phyloP scores from a whole-genome alignment of 352 stramenopile species.

The Globisporangium irregulare region DNA sequence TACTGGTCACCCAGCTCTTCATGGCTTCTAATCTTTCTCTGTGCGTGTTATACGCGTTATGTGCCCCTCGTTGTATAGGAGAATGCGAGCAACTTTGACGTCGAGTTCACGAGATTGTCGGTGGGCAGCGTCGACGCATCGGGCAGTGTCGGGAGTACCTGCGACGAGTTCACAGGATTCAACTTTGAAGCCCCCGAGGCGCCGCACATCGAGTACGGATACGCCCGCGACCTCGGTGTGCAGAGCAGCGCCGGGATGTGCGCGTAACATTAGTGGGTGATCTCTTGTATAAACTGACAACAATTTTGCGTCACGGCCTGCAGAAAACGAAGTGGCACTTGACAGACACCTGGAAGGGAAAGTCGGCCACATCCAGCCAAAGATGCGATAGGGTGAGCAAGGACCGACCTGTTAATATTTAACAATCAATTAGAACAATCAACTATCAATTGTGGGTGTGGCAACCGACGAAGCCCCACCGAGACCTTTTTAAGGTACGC shows the following conservation, averaged over 20 bases:
- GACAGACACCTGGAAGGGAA: not conserved
- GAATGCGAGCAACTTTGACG: slow-evolving; percentile 82
- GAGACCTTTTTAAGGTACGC: no score
- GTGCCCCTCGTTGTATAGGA: slow-evolving; percentile 20
- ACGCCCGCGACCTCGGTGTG: slow-evolving; percentile 34
- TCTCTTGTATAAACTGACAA: not conserved
- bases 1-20: not conserved
- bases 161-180: slow-evolving; percentile 85
- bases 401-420: not conserved
- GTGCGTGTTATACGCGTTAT: not conserved
- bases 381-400: not conserved
- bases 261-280: not conserved
- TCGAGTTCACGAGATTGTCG: slow-evolving; percentile 77
- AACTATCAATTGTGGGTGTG: no score
- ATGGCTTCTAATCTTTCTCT: not conserved
- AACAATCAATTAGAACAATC: not conserved
- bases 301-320: not conserved
- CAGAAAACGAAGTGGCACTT: not conserved
- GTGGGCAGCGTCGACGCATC: slow-evolving; percentile 40
- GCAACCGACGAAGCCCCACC: no score
- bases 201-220: slow-evolving; percentile 55
- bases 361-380: not conserved
- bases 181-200: slow-evolving; percentile 68
- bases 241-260: slow-evolving; percentile 12
- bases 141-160: slow-evolving; percentile 20